phyloP scores from a whole-genome alignment of 306 rosid species.

The Inga oerstediana region DNA sequence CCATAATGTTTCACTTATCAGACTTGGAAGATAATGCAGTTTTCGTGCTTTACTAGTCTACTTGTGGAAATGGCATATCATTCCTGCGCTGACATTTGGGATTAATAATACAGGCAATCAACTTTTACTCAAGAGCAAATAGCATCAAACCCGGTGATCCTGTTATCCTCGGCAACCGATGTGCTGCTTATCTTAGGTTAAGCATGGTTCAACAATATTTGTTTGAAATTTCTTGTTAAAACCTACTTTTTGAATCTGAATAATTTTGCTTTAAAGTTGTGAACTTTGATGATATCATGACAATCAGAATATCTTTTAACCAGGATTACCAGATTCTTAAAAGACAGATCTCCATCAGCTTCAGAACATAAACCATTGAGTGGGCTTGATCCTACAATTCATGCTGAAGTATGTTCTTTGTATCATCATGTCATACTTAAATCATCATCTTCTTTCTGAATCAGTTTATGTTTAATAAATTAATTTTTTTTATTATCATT shows the following conservation, averaged over 20 bases:
- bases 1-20: background rate
- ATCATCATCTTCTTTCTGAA: conserved; percentile 22
- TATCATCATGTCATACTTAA: conserved; percentile 14
- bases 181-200: conserved; percentile 73
- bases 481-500: conserved; percentile 33
- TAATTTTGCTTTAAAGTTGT: conserved; percentile 18
- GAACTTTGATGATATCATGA: conserved; percentile 1
- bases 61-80: background rate
- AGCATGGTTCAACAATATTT: conserved; percentile 1
- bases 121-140: conserved; percentile 64
- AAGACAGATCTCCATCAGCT: conserved; percentile 52
- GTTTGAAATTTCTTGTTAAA: background rate
- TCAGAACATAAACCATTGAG: conserved; percentile 64
- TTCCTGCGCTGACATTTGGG: conserved; percentile 13
- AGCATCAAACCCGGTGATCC: conserved; percentile 63
- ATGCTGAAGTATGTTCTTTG: conserved; percentile 59
- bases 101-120: conserved; percentile 54
- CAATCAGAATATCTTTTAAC: conserved; percentile 25
- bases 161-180: conserved; percentile 62
- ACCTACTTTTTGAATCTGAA: background rate
- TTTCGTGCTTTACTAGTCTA: too few relatives aligned
- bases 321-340: conserved; percentile 58
- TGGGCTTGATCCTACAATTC: conserved; percentile 73
- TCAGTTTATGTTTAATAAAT: conserved; percentile 22
- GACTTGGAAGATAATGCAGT: background rate